Evolutionary conservation across 768 basidiomycete genomes (phyloP).

Genomic region (Suillus subaureus): DNA sequence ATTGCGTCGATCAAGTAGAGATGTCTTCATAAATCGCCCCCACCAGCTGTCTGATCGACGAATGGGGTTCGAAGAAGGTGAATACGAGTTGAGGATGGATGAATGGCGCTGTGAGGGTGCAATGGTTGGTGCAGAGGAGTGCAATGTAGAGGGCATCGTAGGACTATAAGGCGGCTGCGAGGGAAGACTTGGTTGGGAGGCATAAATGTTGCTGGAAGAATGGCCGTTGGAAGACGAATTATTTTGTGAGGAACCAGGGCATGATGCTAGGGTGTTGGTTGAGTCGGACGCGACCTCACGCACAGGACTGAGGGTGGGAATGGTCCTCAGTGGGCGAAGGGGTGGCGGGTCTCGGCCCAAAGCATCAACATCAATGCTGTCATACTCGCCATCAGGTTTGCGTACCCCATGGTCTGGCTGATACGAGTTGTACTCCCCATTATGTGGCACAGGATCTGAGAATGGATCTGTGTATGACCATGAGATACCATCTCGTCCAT

Average conservation of each 20-base stretch:
- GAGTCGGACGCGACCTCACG: slow-evolving; percentile 32
- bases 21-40: slow-evolving; percentile 68
- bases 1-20: slow-evolving; percentile 59
- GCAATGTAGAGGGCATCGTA: slow-evolving; percentile 23
- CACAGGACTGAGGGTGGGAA: slow-evolving; percentile 35
- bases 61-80: slow-evolving; percentile 48
- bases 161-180: slow-evolving; percentile 27
- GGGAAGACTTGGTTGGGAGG: slow-evolving; percentile 11
- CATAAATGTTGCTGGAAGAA: slow-evolving; percentile 25
- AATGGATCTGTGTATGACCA: slow-evolving; percentile 52
- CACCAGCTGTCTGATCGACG: slow-evolving; percentile 79
- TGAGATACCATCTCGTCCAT: slow-evolving; percentile 18
- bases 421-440: slow-evolving; percentile 19
- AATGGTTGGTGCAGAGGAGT: slow-evolving; percentile 32
- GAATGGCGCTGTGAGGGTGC: slow-evolving; percentile 37
- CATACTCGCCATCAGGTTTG: slow-evolving; percentile 26
- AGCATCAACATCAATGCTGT: slow-evolving; percentile 16
- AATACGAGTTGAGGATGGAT: slow-evolving; percentile 44
- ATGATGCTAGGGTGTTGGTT: slow-evolving; percentile 27
- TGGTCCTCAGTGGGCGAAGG: slow-evolving; percentile 17
- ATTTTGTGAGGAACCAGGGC: slow-evolving; percentile 25
- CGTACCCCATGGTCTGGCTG: slow-evolving; percentile 13
- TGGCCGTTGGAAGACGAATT: slow-evolving; percentile 28
- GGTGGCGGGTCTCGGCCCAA: slow-evolving; percentile 18
- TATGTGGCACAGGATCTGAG: slow-evolving; percentile 29